Evolutionary conservation across 2,329 filamentous ascomycete genomes (phyloP), one percentile per base, ranked within the genome.

Genomic region (Diaporthe citri): DNA sequence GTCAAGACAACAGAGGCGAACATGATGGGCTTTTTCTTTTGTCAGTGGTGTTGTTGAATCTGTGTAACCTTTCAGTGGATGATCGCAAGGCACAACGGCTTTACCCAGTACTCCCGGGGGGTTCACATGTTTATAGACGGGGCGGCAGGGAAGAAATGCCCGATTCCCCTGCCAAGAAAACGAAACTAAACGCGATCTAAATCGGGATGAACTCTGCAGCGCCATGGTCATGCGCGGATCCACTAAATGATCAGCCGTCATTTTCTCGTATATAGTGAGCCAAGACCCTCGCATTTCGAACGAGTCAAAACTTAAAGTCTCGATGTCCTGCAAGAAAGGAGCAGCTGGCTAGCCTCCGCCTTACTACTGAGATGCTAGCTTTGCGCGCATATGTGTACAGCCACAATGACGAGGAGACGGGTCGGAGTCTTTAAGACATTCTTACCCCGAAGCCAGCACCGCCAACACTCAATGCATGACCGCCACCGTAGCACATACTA

Each of bases 231-330:
- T 69, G 64, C 64, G 48, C 34, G 46, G 41, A 1, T 55, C 64
- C 64, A 69, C 64, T 55, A 34, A 67, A 55, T 41, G 46, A 67
- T 67, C 64, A 67, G 22, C 64, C 46, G 31, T 52, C 46, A 67
- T 39, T n/a, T 67, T 36, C 62, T 52, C 64, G 64, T 67, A 52
- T 67, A 67, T 51, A 52, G 64, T 67, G 64, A 69, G 64, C 64
- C 48, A 69, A 69, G 64, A 41, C 48, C 17, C 13, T 55, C 64
- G 64, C 48, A 28, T 69, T 69, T 41, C 20, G 48, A 69, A 13
- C 64, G 64, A 69, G 64, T 55, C 64, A 69, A 69, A 52, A 52
- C 31, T 12, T n/a, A 52, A 39, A 52, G 22, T 25, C 20, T 39
- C 22, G 12, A 12, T 39, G 34, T 28, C 31, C 48, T 55, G n/a